Evolutionary conservation across 306 rosid genomes (phyloP).

Genomic region (Datisca glomerata): DNA sequence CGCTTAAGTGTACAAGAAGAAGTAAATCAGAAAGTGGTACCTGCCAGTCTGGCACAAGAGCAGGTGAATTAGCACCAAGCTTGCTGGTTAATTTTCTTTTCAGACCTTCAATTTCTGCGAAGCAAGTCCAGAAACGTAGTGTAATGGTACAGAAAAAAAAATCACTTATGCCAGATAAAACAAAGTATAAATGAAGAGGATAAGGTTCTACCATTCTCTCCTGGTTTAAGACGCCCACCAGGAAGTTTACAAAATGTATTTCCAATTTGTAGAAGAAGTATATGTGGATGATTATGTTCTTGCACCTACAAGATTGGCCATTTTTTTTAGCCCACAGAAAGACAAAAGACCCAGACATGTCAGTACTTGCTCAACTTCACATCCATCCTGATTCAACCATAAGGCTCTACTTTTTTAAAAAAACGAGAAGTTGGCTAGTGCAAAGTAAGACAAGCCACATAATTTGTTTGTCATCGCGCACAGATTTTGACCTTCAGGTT

Average conservation of each 20-base stretch:
- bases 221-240: conserved; percentile 97
- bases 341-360: background rate
- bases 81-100: conserved; percentile 95
- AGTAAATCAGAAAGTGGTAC: too few species aligned
- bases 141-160: too few species aligned
- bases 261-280: conserved; percentile 95
- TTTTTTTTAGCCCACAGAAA: conserved; percentile 6
- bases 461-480: too few species aligned
- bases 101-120: conserved; percentile 80
- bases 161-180: too few species aligned
- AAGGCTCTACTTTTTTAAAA: too few species aligned
- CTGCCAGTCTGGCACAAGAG: conserved; percentile 95
- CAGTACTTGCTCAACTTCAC: background rate
- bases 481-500: too few species aligned
- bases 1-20: too few species aligned
- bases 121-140: too few species aligned
- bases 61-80: conserved; percentile 77
- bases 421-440: too few species aligned
- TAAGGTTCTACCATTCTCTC: conserved; percentile 70
- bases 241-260: conserved; percentile 98
- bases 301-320: conserved; percentile 57
- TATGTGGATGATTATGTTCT: conserved; percentile 98
- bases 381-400: background rate
- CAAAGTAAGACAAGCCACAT: too few species aligned
- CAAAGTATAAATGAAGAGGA: conserved; percentile 1